Percentiles rank a stretch among this genome's conserved stretches.
Conservation (phyloP, 345 rosid genomes). For the Erysimum cheiranthoides region DNA sequence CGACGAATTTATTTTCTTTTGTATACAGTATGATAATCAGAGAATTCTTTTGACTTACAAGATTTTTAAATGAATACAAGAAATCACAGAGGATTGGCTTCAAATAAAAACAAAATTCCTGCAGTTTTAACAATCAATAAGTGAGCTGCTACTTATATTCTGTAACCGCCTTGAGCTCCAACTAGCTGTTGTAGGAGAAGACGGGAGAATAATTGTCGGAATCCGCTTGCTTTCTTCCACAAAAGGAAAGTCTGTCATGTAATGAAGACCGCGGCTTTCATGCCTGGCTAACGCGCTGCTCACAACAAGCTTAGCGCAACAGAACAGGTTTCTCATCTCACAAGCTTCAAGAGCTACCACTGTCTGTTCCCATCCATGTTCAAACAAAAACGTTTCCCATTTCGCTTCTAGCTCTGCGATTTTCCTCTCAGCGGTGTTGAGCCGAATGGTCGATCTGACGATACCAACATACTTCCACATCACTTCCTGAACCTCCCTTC, state of each 20-base stretch:
- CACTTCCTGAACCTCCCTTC: constrained; percentile 79
- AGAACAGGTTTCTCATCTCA: constrained; percentile 94
- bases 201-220: constrained; percentile 84
- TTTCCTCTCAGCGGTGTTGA: constrained; percentile 60
- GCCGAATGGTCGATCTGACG: constrained; percentile 79
- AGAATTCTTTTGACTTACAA: constrained; percentile 20
- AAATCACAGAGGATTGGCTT: constrained; percentile 6
- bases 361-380: constrained; percentile 86
- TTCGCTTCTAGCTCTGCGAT: constrained; percentile 67
- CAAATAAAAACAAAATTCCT: not conserved
- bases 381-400: constrained; percentile 83
- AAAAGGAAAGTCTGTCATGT: constrained; percentile 80
- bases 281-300: constrained; percentile 92
- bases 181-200: constrained; percentile 57
- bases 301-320: constrained; percentile 90
- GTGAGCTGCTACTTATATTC: constrained; percentile 40
- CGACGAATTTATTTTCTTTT: constrained; percentile 19
- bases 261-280: constrained; percentile 96
- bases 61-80: not conserved
- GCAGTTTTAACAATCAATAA: constrained; percentile 36
- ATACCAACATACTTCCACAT: constrained; percentile 97
- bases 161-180: constrained; percentile 93
- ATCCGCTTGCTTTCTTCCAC: constrained; percentile 88
- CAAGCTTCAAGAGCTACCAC: constrained; percentile 89
- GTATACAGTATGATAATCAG: constrained; percentile 6